A percentile compares a stretch with the other conserved stretches of the same genome.
phyloP scores from a whole-genome alignment of 495 filamentous ascomycete genomes.

The Penicillium simplicissimum region DNA sequence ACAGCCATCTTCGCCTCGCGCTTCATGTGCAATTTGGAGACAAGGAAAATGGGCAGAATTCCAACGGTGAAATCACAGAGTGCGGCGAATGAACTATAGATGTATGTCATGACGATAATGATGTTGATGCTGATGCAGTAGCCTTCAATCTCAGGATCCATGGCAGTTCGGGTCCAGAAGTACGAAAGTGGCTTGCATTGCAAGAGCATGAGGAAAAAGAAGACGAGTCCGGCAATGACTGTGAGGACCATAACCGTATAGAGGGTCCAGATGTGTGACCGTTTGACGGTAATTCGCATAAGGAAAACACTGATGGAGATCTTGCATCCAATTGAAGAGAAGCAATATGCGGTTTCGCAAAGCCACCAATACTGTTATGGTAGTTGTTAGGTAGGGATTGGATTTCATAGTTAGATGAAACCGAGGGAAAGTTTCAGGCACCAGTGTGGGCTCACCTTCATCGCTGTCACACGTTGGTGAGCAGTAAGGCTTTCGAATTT shows the following conservation, averaged over 20 bases:
- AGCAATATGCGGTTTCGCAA: slow-evolving; percentile 45
- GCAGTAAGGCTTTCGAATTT: slow-evolving; percentile 27
- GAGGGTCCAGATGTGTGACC: slow-evolving; percentile 38
- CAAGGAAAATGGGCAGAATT: slow-evolving; percentile 40
- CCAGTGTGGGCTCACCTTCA: slow-evolving; percentile 31
- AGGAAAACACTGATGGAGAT: slow-evolving; percentile 50
- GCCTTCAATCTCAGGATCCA: slow-evolving; percentile 34
- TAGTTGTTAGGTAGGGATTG: background rate
- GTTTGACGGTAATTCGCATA: slow-evolving; percentile 44
- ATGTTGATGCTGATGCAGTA: slow-evolving; percentile 40
- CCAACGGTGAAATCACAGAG: slow-evolving; percentile 47
- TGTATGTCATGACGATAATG: slow-evolving; percentile 42
- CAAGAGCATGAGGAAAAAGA: slow-evolving; percentile 44
- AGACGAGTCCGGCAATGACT: slow-evolving; percentile 35
- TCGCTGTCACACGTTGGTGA: slow-evolving; percentile 36
- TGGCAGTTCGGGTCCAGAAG: slow-evolving; percentile 38
- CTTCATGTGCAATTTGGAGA: slow-evolving; percentile 40
- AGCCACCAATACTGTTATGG: slow-evolving; percentile 41
- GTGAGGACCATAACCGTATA: slow-evolving; percentile 42
- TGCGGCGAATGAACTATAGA: slow-evolving; percentile 44
- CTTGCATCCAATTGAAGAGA: slow-evolving; percentile 44
- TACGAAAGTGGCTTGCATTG: slow-evolving; percentile 46
- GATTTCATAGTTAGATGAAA: background rate
- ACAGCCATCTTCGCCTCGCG: slow-evolving; percentile 40
- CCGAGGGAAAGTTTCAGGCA: background rate